Evolutionary conservation across 2,329 filamentous ascomycete genomes (phyloP).

Genomic region (Knoxdaviesia capensis): DNA sequence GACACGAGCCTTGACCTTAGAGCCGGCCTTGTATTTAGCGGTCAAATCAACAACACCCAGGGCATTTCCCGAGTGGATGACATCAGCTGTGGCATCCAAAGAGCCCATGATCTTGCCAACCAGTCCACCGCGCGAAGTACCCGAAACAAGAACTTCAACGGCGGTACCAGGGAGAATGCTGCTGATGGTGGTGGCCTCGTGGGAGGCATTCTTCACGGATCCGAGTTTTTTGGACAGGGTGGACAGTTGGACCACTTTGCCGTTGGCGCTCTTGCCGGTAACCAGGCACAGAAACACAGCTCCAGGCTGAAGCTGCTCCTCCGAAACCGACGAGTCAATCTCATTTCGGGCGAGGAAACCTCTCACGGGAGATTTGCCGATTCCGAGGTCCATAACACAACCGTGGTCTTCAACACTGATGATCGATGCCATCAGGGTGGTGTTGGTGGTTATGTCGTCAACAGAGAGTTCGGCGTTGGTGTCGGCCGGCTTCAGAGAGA

Average conservation of each 20-base stretch:
- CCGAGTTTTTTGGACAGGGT: constrained; percentile 50
- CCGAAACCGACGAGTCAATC: constrained; percentile 42
- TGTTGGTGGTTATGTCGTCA: constrained; percentile 54
- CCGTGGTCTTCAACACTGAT: constrained; percentile 91
- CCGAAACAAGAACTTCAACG: constrained; percentile 65
- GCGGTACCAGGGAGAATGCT: constrained; percentile 82
- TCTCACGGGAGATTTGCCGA: constrained; percentile 45
- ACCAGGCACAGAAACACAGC: constrained; percentile 71
- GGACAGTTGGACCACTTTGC: constrained; percentile 74
- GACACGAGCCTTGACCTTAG: constrained; percentile 68
- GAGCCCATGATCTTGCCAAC: constrained; percentile 82
- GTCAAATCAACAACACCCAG: constrained; percentile 49
- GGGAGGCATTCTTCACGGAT: constrained; percentile 43
- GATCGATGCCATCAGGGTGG: constrained; percentile 72
- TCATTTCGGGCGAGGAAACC: constrained; percentile 80
- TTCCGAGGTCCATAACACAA: constrained; percentile 75
- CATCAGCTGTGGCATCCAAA: constrained; percentile 74
- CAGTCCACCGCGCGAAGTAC: constrained; percentile 55
- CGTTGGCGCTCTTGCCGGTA: constrained; percentile 51
- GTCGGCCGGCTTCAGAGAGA: constrained; percentile 62
- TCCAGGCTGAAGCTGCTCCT: constrained; percentile 58
- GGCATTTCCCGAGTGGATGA: constrained; percentile 69
- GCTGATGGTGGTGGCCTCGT: constrained; percentile 68
- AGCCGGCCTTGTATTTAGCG: constrained; percentile 62
- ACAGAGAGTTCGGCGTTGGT: constrained; percentile 57